phyloP scores from a whole-genome alignment of 805 yeast genomes.

The Kodamaea leandrae region DNA sequence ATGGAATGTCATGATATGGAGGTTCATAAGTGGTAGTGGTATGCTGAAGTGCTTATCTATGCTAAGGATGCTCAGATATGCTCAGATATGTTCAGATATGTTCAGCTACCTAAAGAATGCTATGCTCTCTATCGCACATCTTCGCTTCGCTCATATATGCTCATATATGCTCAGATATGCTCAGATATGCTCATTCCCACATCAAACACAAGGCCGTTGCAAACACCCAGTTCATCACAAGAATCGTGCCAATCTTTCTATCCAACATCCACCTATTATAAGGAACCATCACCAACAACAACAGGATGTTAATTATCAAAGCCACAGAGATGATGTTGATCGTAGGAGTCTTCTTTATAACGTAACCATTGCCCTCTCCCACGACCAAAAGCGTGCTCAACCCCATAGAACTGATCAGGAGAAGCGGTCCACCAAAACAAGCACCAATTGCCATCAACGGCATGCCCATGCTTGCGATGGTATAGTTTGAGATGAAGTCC shows the following conservation, averaged over 20 bases:
- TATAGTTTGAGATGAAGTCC: slow-evolving; percentile 78
- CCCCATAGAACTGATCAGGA: slow-evolving; percentile 81
- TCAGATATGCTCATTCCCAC: too few relatives aligned
- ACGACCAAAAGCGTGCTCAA: slow-evolving; percentile 53
- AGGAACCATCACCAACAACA: slow-evolving; percentile 21
- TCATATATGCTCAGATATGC: not conserved
- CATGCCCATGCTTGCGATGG: slow-evolving; percentile 77
- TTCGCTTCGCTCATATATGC: not conserved
- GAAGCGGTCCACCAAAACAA: slow-evolving; percentile 88
- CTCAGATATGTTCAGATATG: too few relatives aligned
- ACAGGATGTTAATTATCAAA: slow-evolving; percentile 21
- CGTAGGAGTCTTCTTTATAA: slow-evolving; percentile 19
- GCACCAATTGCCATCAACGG: slow-evolving; percentile 93
- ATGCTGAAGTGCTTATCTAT: too few relatives aligned
- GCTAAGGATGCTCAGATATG: too few relatives aligned
- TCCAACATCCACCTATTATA: slow-evolving; percentile 32
- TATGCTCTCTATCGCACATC: too few relatives aligned
- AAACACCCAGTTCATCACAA: slow-evolving; percentile 31
- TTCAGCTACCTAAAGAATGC: too few relatives aligned
- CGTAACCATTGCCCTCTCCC: slow-evolving; percentile 14
- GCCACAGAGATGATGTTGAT: slow-evolving; percentile 21
- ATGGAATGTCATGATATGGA: too few relatives aligned
- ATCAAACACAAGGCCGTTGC: slow-evolving; percentile 26
- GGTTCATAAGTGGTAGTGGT: too few relatives aligned
- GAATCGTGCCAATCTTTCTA: slow-evolving; percentile 29